Percentiles rank a stretch among this genome's conserved stretches.
Conservation (phyloP, 1,139 yeast genomes). For the Suhomyces panamericanus region DNA sequence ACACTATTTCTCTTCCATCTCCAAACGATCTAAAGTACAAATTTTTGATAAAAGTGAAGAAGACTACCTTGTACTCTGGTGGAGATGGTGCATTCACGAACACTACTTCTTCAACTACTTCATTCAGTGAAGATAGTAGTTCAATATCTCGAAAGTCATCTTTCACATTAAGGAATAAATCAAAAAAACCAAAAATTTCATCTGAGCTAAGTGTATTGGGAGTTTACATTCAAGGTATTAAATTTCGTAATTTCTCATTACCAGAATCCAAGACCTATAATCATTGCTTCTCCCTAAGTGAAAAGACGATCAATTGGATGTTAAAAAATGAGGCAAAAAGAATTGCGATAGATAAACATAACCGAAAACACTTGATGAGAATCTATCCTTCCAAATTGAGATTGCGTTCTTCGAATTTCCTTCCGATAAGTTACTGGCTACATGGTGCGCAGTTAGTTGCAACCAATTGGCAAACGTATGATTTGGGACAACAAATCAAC, state of each 20-base stretch:
- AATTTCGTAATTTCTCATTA: constrained; percentile 76
- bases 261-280: constrained; percentile 81
- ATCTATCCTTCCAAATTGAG: constrained; percentile 84
- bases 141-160: constrained; percentile 17
- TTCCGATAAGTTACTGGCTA: constrained; percentile 78
- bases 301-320: constrained; percentile 64
- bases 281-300: constrained; percentile 87
- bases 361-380: constrained; percentile 71
- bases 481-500: constrained; percentile 85
- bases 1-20: constrained; percentile 53
- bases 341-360: constrained; percentile 68
- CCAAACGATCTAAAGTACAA: constrained; percentile 70
- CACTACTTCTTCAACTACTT: constrained; percentile 24
- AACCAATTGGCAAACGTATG: constrained; percentile 94
- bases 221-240: constrained; percentile 69
- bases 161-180: constrained; percentile 26
- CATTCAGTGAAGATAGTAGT: constrained; percentile 50
- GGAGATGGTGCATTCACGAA: not conserved
- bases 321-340: constrained; percentile 57
- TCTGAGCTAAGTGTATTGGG: constrained; percentile 61
- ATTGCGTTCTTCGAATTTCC: constrained; percentile 75
- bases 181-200: constrained; percentile 28
- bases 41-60: constrained; percentile 76
- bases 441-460: constrained; percentile 94
- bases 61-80: constrained; percentile 32